Evolutionary conservation across 805 yeast species (phyloP).

Genomic region (Candida dendrica): DNA sequence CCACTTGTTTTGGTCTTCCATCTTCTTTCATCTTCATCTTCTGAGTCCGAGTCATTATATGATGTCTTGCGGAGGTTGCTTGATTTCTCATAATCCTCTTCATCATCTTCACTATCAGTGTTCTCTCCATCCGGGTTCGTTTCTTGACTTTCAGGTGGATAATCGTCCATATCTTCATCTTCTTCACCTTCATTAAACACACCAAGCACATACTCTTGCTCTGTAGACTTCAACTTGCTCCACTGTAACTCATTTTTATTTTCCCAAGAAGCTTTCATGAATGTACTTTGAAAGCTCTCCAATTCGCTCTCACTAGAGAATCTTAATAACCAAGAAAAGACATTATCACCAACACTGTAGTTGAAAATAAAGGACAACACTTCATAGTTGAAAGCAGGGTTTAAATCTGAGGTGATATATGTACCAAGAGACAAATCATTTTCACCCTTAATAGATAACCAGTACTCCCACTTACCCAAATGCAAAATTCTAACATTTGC

Average conservation of each 20-base stretch:
- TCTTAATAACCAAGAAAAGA: conserved; percentile 57
- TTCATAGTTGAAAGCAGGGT: conserved; percentile 59
- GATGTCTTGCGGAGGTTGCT: conserved; percentile 4
- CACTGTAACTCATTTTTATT: conserved; percentile 42
- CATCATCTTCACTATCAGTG: conserved; percentile 25
- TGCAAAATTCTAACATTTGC: conserved; percentile 35
- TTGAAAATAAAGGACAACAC: conserved; percentile 59
- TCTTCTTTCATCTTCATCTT: conserved; percentile 25
- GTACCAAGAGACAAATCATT: conserved; percentile 28
- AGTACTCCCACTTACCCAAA: conserved; percentile 42
- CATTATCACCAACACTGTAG: conserved; percentile 30
- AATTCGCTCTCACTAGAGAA: conserved; percentile 37
- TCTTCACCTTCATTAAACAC: conserved; percentile 39
- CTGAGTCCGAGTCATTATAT: conserved; percentile 23
- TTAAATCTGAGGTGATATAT: conserved; percentile 41
- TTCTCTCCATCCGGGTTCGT: conserved; percentile 24
- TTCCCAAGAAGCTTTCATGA: conserved; percentile 58
- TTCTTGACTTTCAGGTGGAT: conserved; percentile 17
- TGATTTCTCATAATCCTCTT: conserved; percentile 23
- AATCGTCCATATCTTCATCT: conserved; percentile 27
- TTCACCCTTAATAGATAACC: conserved; percentile 37
- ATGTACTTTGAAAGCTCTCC: conserved; percentile 42
- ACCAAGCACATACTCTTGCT: conserved; percentile 49
- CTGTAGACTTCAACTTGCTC: conserved; percentile 33
- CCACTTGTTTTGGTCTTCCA: conserved; percentile 18